Percentiles rank a stretch among this genome's conserved stretches.
Conservation (phyloP, 1,284 basidiomycete genomes). For the Ustilago crameri region DNA sequence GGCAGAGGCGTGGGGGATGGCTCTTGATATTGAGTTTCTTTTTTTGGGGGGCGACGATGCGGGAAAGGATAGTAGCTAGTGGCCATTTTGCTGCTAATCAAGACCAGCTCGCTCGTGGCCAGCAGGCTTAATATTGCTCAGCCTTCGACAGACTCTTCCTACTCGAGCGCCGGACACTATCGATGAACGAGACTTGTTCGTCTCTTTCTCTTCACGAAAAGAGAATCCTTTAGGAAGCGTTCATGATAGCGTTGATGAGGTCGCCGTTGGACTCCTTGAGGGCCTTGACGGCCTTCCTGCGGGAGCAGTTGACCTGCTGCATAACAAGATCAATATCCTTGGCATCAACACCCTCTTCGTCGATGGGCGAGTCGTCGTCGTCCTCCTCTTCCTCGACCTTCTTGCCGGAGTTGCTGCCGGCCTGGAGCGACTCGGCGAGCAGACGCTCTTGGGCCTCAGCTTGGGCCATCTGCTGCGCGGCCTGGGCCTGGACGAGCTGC, state of each 20-base stretch:
- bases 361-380: constrained; percentile 67
- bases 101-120: background rate
- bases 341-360: constrained; percentile 75
- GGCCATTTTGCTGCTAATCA: background rate
- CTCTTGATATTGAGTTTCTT: constrained; percentile 1
- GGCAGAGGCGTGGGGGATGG: constrained; percentile 5
- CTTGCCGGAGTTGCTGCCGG: constrained; percentile 33
- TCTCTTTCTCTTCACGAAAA: too few relatives aligned
- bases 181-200: background rate
- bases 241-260: constrained; percentile 68
- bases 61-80: background rate
- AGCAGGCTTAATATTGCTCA: background rate
- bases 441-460: constrained; percentile 75
- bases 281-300: constrained; percentile 68
- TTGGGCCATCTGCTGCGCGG: constrained; percentile 83
- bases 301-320: constrained; percentile 73
- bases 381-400: constrained; percentile 67
- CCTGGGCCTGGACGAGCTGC: constrained; percentile 81
- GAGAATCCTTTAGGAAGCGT: constrained; percentile 48
- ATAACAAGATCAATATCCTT: constrained; percentile 95
- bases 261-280: constrained; percentile 67
- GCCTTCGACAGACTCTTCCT: background rate
- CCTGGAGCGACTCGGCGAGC: constrained; percentile 66
- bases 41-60: background rate
- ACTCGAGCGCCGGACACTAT: background rate